A percentile compares a stretch with the other conserved stretches of the same genome.
phyloP scores from a whole-genome alignment of 352 stramenopile species.

The Phytophthora palmivora region DNA sequence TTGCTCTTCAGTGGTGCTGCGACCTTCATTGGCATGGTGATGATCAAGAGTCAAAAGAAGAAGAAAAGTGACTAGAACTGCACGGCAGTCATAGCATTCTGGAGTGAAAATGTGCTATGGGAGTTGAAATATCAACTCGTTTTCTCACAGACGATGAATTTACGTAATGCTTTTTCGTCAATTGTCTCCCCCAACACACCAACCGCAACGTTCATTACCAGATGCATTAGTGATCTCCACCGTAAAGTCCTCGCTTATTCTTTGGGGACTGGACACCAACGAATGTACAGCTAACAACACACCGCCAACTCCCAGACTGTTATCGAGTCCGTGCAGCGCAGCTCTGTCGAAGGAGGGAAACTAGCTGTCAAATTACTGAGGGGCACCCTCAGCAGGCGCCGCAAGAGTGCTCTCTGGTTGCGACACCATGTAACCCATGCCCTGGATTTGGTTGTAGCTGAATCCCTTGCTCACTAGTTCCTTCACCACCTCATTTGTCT shows the following conservation, averaged over 20 bases:
- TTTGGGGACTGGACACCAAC: conserved; percentile 4
- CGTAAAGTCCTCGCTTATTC: conserved; percentile 2
- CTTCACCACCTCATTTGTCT: conserved; percentile 87
- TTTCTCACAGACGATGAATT: conserved; percentile 23
- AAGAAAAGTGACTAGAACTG: conserved; percentile 59
- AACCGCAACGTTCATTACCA: conserved; percentile 19
- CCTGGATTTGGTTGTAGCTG: conserved; percentile 84
- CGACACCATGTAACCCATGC: conserved; percentile 84
- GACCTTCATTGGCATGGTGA: conserved; percentile 90
- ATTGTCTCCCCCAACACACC: conserved; percentile 11
- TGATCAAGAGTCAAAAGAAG: conserved; percentile 88
- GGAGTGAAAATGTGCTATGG: background rate
- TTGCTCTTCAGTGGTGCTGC: conserved; percentile 85
- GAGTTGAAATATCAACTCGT: too few species aligned
- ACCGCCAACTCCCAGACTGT: conserved; percentile 1
- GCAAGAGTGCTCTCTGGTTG: conserved; percentile 73
- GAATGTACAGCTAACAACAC: conserved; percentile 28
- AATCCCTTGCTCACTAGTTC: conserved; percentile 85
- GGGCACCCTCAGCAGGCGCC: conserved; percentile 39
- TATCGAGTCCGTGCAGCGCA: background rate
- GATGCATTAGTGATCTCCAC: conserved; percentile 14
- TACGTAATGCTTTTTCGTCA: conserved; percentile 31
- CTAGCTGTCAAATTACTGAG: conserved; percentile 48
- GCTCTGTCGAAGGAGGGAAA: conserved; percentile 8
- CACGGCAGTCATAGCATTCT: background rate